A percentile compares a stretch with the other conserved stretches of the same genome.
phyloP scores from a whole-genome alignment of 129 eudicot genomes.

The Saposhnikovia divaricata region DNA sequence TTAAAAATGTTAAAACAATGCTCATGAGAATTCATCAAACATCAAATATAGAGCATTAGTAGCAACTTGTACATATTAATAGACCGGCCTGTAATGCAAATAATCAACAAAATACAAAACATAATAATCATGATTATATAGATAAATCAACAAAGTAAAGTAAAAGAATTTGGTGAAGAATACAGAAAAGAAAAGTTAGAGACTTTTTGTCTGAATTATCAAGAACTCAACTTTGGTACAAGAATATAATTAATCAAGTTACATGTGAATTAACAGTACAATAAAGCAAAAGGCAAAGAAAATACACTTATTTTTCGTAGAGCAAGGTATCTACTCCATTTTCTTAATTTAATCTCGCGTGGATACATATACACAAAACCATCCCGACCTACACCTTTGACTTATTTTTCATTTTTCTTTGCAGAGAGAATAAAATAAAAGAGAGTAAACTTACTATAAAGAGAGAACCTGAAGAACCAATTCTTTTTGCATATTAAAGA shows the following conservation, averaged over 20 bases:
- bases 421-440: neutral
- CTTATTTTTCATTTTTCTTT: neutral
- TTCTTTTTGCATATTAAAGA: neutral
- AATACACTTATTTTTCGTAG: neutral
- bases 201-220: neutral
- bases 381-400: neutral
- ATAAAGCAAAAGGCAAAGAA: neutral
- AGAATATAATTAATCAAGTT: neutral
- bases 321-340: neutral
- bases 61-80: neutral
- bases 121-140: neutral
- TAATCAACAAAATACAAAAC: slow-evolving; percentile 1
- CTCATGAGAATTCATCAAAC: too few relatives aligned
- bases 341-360: neutral
- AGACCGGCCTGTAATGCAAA: neutral
- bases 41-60: slow-evolving; percentile 4
- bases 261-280: slow-evolving; percentile 1
- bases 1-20: too few relatives aligned
- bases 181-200: neutral
- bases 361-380: neutral
- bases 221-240: neutral
- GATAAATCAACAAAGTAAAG: neutral
- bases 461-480: neutral
- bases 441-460: neutral
- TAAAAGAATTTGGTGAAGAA: slow-evolving; percentile 3